Conservation (phyloP, 164 flowering plant genomes). For the Amborella trichopoda region DNA sequence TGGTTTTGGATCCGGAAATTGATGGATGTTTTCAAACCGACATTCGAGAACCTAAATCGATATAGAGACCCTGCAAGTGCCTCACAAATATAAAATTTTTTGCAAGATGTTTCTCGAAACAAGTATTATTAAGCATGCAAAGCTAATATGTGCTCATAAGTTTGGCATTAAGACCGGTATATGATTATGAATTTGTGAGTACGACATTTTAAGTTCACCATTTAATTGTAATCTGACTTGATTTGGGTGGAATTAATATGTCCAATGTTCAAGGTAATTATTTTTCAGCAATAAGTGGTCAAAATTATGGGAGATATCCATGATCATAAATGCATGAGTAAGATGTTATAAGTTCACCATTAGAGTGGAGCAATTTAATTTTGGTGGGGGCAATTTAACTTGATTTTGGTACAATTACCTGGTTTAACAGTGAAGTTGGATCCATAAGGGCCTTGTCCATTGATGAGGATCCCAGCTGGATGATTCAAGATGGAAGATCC, state of each 20-base stretch:
- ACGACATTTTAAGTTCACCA: background rate
- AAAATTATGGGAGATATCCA: background rate
- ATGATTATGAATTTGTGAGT: background rate
- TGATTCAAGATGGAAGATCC: background rate
- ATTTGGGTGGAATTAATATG: background rate
- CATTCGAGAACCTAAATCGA: conserved; percentile 32
- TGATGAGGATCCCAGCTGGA: conserved; percentile 39
- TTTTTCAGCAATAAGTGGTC: background rate
- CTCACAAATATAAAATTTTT: background rate
- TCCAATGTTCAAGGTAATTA: no score
- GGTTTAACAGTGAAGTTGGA: conserved; percentile 31
- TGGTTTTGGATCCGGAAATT: conserved; percentile 37
- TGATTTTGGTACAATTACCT: conserved; percentile 18
- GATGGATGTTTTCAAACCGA: conserved; percentile 24
- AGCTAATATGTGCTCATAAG: background rate
- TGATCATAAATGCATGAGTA: background rate
- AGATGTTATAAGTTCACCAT: background rate
- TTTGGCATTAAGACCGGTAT: background rate
- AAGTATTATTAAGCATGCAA: background rate
- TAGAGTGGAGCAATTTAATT: background rate
- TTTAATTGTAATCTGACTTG: background rate
- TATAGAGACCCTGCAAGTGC: conserved; percentile 19
- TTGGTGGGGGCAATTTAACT: background rate
- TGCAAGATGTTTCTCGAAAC: no score
- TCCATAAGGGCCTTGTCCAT: conserved; percentile 43